phyloP scores from a whole-genome alignment of 164 flowering plant species.

The Vitis rupestris region DNA sequence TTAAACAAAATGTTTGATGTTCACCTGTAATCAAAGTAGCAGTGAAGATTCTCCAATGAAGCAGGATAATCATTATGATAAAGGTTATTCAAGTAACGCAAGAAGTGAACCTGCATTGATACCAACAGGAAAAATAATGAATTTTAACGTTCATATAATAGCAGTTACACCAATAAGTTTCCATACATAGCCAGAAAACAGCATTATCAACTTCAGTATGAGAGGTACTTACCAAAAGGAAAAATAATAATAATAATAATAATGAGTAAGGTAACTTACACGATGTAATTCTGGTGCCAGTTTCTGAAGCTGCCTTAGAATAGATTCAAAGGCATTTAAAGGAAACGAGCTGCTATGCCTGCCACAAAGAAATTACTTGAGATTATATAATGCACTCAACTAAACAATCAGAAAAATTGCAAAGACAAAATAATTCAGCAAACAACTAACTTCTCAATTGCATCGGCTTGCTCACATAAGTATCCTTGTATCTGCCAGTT shows the following conservation, averaged over 20 bases:
- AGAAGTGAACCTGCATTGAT: constrained; percentile 70
- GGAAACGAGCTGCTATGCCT: constrained; percentile 75
- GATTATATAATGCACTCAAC: neutral
- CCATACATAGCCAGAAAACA: no score
- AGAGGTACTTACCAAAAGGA: neutral
- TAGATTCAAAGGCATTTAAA: constrained; percentile 60
- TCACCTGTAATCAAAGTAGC: constrained; percentile 96
- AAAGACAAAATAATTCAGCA: neutral
- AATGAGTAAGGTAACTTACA: constrained; percentile 41
- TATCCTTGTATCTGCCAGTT: constrained; percentile 94
- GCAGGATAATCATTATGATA: constrained; percentile 79
- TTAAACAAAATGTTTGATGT: neutral
- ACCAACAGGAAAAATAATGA: neutral
- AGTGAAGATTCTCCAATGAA: constrained; percentile 80
- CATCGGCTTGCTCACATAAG: constrained; percentile 76
- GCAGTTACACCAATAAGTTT: no score
- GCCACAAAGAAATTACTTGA: constrained; percentile 18
- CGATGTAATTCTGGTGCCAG: constrained; percentile 92
- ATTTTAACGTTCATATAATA: neutral
- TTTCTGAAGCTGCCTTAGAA: constrained; percentile 67
- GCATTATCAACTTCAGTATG: no score
- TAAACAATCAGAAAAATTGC: neutral
- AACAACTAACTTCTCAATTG: constrained; percentile 65
- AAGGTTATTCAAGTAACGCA: constrained; percentile 80
- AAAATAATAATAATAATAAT: neutral